phyloP scores from a whole-genome alignment of 768 basidiomycete species.

The Mycena olivaceomarginata region DNA sequence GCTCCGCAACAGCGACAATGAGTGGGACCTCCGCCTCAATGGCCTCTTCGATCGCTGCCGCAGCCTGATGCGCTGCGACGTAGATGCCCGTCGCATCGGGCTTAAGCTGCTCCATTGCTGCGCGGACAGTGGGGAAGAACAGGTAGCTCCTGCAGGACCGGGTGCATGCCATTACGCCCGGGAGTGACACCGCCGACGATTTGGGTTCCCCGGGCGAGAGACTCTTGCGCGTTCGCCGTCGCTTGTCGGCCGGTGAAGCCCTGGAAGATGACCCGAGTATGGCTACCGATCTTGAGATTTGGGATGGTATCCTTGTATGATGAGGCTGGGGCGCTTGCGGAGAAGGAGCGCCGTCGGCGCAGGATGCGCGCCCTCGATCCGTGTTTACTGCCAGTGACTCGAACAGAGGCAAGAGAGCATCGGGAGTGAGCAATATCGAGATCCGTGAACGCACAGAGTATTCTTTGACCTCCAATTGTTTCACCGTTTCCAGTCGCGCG shows the following conservation, averaged over 20 bases:
- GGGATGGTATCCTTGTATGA: slow-evolving; percentile 17
- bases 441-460: too few species aligned
- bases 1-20: slow-evolving; percentile 42
- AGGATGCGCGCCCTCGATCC: not conserved
- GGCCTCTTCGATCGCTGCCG: slow-evolving; percentile 42
- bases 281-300: slow-evolving; percentile 31
- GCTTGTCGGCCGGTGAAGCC: slow-evolving; percentile 42
- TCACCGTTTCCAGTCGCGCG: too few species aligned
- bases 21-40: slow-evolving; percentile 42
- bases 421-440: not conserved
- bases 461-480: too few species aligned
- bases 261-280: slow-evolving; percentile 44
- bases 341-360: not conserved
- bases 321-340: slow-evolving; percentile 1
- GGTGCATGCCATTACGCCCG: slow-evolving; percentile 32
- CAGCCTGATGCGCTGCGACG: slow-evolving; percentile 39
- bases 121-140: slow-evolving; percentile 35
- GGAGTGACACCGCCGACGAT: slow-evolving; percentile 42
- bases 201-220: slow-evolving; percentile 38
- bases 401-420: not conserved
- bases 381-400: not conserved
- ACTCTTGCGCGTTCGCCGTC: slow-evolving; percentile 39
- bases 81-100: slow-evolving; percentile 44
- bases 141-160: slow-evolving; percentile 27
- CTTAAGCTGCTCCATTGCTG: slow-evolving; percentile 34